Percentiles rank a stretch among this genome's conserved stretches.
Evolutionary conservation across 805 yeast species (phyloP).

Genomic region (Kodamaea jinghongensis): DNA sequence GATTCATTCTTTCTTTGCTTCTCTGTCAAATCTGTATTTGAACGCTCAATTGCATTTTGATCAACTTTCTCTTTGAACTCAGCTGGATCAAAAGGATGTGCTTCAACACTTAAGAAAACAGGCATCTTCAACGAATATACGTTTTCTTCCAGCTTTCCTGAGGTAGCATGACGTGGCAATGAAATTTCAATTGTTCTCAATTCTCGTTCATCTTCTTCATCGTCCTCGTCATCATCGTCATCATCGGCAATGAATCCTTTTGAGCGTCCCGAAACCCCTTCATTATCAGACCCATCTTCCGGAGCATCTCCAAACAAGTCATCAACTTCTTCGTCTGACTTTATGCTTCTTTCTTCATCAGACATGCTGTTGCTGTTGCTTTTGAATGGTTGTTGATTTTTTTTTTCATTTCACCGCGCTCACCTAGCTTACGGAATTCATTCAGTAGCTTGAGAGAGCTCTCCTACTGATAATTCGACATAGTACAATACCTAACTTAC

Average conservation of each 20-base stretch:
- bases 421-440: too few species aligned
- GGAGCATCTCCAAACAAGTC: constrained; percentile 35
- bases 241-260: constrained; percentile 20
- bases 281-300: constrained; percentile 9
- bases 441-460: too few species aligned
- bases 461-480: too few species aligned
- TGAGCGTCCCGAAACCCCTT: constrained; percentile 15
- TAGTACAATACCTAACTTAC: too few species aligned
- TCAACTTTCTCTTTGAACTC: constrained; percentile 54
- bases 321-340: constrained; percentile 28
- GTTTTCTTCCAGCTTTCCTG: constrained; percentile 32
- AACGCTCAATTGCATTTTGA: constrained; percentile 33
- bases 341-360: constrained; percentile 12
- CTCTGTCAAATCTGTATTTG: constrained; percentile 29
- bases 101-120: constrained; percentile 75
- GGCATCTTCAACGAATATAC: constrained; percentile 67
- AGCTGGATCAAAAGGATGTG: constrained; percentile 80
- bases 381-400: constrained; percentile 2
- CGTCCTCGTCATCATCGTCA: constrained; percentile 32
- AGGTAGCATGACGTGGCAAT: constrained; percentile 50
- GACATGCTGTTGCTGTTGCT: constrained; percentile 9
- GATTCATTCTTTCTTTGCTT: constrained; percentile 46
- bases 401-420: too few species aligned
- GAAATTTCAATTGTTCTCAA: constrained; percentile 36
- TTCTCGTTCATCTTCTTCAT: constrained; percentile 31